Percentiles rank a stretch among this genome's conserved stretches.
phyloP scores from a whole-genome alignment of 202 grass and related monocot species.

The Zoysia matrella region DNA sequence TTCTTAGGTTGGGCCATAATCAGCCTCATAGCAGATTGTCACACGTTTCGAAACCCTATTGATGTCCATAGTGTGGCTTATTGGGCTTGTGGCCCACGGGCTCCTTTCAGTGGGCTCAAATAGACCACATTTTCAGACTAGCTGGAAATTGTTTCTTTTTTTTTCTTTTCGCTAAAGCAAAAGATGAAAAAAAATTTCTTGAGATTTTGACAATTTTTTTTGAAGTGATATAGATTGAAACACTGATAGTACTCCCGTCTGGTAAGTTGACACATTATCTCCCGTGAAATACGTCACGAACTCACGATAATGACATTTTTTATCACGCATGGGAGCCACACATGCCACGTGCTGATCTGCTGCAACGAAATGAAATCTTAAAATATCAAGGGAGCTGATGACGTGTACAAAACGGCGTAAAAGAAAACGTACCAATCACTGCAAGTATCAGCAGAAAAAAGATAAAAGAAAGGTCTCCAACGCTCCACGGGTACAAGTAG shows the following conservation, averaged over 20 bases:
- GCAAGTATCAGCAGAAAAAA: not conserved
- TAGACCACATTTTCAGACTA: not conserved
- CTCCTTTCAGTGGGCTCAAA: not conserved
- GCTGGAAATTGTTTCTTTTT: not conserved
- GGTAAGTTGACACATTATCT: not conserved
- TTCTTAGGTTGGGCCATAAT: not conserved
- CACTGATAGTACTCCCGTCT: not conserved
- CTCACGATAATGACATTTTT: not conserved
- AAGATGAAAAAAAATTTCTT: not conserved
- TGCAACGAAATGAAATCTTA: not conserved
- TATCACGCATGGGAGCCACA: not conserved
- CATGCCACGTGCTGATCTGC: conserved; percentile 20
- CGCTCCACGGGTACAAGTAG: not conserved
- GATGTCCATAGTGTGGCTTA: too few species aligned
- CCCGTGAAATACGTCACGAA: not conserved
- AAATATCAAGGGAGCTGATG: not conserved
- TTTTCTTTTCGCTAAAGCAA: too few species aligned
- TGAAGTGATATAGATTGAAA: not conserved
- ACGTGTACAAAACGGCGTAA: not conserved
- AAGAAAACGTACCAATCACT: not conserved
- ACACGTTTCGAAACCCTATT: too few species aligned
- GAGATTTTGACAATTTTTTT: not conserved
- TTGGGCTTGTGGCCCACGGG: not conserved
- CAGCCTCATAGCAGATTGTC: too few species aligned
- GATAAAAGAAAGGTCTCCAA: not conserved